phyloP scores from a whole-genome alignment of 2,329 filamentous ascomycete genomes.

The Aureobasidium uvarum region DNA sequence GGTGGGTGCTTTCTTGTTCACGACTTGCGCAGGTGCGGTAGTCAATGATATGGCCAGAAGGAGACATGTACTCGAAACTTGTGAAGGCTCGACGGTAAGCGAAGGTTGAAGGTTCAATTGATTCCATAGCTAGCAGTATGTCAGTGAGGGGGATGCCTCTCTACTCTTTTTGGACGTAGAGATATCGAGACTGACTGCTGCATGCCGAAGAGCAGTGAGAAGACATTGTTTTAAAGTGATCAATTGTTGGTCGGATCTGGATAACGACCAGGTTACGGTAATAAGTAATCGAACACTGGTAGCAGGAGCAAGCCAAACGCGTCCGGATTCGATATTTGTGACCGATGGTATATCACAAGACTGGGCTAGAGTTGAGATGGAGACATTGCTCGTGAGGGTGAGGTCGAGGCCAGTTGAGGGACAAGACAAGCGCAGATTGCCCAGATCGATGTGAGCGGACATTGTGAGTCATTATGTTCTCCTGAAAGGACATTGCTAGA shows the following conservation, averaged over 20 bases:
- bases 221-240: not conserved
- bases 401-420: slow-evolving; percentile 17
- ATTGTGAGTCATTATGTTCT: not conserved
- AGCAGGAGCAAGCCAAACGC: not conserved
- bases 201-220: not conserved
- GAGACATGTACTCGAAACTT: not conserved
- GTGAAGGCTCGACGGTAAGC: slow-evolving; percentile 26
- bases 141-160: not conserved
- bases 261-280: not conserved
- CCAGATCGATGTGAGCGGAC: not conserved
- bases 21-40: not conserved
- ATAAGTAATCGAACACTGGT: not conserved
- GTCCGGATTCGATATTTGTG: slow-evolving; percentile 1
- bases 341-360: not conserved
- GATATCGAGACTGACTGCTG: slow-evolving; percentile 17
- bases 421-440: slow-evolving; percentile 9
- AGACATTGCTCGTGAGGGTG: not conserved
- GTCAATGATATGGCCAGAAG: slow-evolving; percentile 22
- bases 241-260: not conserved
- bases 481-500: not conserved
- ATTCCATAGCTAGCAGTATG: slow-evolving; percentile 35
- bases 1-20: slow-evolving; percentile 23
- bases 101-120: slow-evolving; percentile 37
- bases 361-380: not conserved
- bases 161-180: not conserved